These are phyloP conservation scores for Neoscytalidium dimidiatum DNA, from an alignment of 2,329 filamentous ascomycete species.

Conservation along the genomic window DNA sequence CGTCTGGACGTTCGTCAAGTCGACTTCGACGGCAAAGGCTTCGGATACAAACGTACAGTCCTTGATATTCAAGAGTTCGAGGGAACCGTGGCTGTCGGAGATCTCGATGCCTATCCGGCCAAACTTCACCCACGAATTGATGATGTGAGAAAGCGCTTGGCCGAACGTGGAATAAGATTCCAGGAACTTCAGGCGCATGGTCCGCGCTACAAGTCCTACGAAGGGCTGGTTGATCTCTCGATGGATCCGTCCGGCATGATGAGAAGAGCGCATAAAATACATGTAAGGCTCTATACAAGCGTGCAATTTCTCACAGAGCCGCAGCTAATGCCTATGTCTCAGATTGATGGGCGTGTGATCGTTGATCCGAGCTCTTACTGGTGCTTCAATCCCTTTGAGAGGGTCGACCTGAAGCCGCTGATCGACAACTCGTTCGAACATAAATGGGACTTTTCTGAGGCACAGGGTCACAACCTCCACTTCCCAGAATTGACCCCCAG, in stretches of 20 bases:
- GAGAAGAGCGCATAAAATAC: conserved; percentile 33
- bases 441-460: background rate
- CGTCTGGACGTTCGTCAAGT: conserved; percentile 36
- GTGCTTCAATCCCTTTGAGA: background rate
- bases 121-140: conserved; percentile 45
- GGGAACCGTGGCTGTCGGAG: conserved; percentile 46
- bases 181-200: conserved; percentile 45
- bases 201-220: conserved; percentile 53
- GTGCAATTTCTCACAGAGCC: too few relatives aligned
- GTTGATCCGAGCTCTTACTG: conserved; percentile 44
- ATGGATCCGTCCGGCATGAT: conserved; percentile 27
- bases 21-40: conserved; percentile 39
- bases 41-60: conserved; percentile 30
- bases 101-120: conserved; percentile 47
- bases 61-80: conserved; percentile 30
- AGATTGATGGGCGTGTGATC: conserved; percentile 52
- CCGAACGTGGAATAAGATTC: conserved; percentile 49
- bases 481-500: too few relatives aligned
- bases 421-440: background rate
- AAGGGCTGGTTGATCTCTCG: conserved; percentile 38
- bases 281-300: conserved; percentile 37
- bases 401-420: background rate
- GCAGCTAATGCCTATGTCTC: background rate
- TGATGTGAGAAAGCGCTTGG: conserved; percentile 40
- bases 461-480: too few relatives aligned